phyloP scores from a whole-genome alignment of 2,329 filamentous ascomycete species.

The Stylonectria norvegica region DNA sequence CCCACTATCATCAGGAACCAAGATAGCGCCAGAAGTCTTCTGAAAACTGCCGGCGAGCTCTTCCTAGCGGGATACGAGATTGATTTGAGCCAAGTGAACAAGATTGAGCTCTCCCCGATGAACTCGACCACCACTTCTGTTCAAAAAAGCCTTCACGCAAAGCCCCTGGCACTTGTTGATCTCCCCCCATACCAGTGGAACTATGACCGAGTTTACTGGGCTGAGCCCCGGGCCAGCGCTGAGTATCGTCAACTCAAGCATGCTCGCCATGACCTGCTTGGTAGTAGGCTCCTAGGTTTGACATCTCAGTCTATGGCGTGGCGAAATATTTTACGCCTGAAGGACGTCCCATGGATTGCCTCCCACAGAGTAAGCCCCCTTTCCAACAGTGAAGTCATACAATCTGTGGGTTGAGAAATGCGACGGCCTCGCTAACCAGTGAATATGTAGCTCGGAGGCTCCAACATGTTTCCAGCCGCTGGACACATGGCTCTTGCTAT shows the following conservation, averaged over 20 bases:
- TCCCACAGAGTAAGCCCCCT: too few relatives aligned
- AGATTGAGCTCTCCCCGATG: constrained; percentile 23
- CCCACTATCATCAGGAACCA: constrained; percentile 48
- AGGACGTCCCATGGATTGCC: constrained; percentile 54
- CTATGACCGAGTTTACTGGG: constrained; percentile 46
- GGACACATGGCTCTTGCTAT: too few relatives aligned
- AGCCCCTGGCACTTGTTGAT: constrained; percentile 36
- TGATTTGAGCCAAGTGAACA: constrained; percentile 46
- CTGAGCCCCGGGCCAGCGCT: constrained; percentile 43
- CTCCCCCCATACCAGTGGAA: constrained; percentile 47
- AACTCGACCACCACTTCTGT: too few relatives aligned
- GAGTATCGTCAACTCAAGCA: constrained; percentile 40
- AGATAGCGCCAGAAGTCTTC: constrained; percentile 43
- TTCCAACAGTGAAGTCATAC: too few relatives aligned
- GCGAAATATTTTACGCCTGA: constrained; percentile 45
- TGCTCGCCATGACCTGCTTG: constrained; percentile 45
- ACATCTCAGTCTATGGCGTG: constrained; percentile 46
- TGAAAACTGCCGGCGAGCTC: constrained; percentile 43
- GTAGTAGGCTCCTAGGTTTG: constrained; percentile 41
- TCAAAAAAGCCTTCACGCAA: constrained; percentile 6
- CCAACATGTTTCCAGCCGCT: too few relatives aligned
- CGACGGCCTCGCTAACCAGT: too few relatives aligned
- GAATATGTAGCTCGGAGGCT: too few relatives aligned
- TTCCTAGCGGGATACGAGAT: constrained; percentile 44
- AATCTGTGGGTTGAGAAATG: too few relatives aligned